These are phyloP conservation scores for Daucus carota DNA, from an alignment of 129 eudicot genomes.

Conservation along the genomic window DH1_v3.0 NC_030387.2:3936501-3937000, in stretches of 20 bases:
- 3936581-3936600: slow-evolving; percentile 94
- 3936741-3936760: slow-evolving; percentile 81
- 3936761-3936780: slow-evolving; percentile 86
- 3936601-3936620: slow-evolving; percentile 96
- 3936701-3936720: slow-evolving; percentile 87
- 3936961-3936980: not conserved
- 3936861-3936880: not conserved
- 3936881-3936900: not conserved
- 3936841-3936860: not conserved
- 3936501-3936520: slow-evolving; percentile 91
- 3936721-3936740: slow-evolving; percentile 89
- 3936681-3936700: slow-evolving; percentile 98
- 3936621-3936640: slow-evolving; percentile 86
- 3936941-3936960: not conserved
- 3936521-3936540: slow-evolving; percentile 84
- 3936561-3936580: slow-evolving; percentile 97
- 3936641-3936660: slow-evolving; percentile 88
- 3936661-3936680: slow-evolving; percentile 96
- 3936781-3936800: not conserved
- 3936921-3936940: not conserved
- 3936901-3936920: not conserved
- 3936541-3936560: slow-evolving; percentile 94
- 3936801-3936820: not conserved
- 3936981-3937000: not conserved
- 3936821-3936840: not conserved